These are phyloP conservation scores for Acanthamoeba rhysodes DNA, from an alignment of 208 protist species.

Conservation along the genomic window DNA sequence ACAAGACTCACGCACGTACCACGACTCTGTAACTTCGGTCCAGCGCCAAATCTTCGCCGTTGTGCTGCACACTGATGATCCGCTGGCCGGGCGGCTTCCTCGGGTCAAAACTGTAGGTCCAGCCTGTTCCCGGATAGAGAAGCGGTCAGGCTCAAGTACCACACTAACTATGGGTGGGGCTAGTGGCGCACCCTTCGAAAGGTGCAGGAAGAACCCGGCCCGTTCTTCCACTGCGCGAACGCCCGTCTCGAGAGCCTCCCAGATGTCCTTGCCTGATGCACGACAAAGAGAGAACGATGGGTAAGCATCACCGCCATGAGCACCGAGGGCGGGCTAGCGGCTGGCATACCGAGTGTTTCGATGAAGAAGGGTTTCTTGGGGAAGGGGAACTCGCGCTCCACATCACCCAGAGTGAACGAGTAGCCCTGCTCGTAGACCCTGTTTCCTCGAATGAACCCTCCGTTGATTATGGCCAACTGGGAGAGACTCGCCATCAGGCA, in stretches of 20 bases:
- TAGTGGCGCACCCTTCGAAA: conserved; percentile 13
- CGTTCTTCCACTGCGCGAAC: conserved; percentile 16
- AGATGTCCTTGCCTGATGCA: conserved; percentile 43
- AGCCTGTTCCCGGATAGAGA: neutral
- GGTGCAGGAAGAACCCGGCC: conserved; percentile 64
- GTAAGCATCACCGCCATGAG: neutral
- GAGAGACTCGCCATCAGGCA: neutral
- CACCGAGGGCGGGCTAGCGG: neutral
- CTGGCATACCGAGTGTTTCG: neutral
- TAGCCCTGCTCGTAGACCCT: conserved; percentile 48
- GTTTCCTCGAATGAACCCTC: conserved; percentile 66
- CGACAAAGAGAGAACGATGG: neutral
- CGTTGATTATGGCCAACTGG: conserved; percentile 67
- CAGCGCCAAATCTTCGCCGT: neutral
- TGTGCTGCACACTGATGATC: neutral
- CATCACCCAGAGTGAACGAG: conserved; percentile 54
- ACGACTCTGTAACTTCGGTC: conserved; percentile 38
- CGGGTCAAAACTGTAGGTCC: conserved; percentile 55
- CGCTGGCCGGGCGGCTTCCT: conserved; percentile 40
- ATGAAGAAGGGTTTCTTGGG: conserved; percentile 21
- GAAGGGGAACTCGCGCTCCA: conserved; percentile 68
- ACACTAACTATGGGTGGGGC: neutral
- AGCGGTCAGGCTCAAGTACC: neutral
- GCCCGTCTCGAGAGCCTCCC: conserved; percentile 46
- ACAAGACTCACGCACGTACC: neutral